Evolutionary conservation across 805 yeast species (phyloP), one percentile per base, ranked within the genome.

Genomic region (Scheffersomyces amazonensis): DNA sequence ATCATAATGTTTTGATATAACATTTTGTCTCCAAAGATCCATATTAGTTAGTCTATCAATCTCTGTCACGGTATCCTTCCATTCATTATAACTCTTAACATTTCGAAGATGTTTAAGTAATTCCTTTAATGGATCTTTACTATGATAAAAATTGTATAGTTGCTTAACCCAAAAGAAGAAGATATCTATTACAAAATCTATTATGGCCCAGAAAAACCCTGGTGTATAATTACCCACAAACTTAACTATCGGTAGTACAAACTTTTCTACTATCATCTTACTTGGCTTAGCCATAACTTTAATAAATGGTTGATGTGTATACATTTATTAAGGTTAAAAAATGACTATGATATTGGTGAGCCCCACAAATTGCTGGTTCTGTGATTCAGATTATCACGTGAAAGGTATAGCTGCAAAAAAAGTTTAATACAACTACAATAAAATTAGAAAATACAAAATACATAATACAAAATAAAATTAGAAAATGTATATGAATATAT

Each of bases 1-100:
- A 60, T 91, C 98, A 54, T 89, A 91, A 49, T 83, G 80, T 42
- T 75, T 75, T 25, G 91, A 83, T 21, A 82, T 79, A 48, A 90
- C 88, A 54, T 89, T 87, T 45, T 87, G 86, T 41, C 96, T 71
- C 95, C 95, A 69, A 38, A 68, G 49, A 42, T 69, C 73, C 64
- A 65, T 62, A 42, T 62, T 62, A 2, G 75, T 68, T 32, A 64
- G 46, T 37, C 71, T 73, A 63, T 53, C 80, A 32, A 78, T 80
- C 29, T 78, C 73, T 27, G 61, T 47, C 28, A 69, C 71, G 0
- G 76, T 71, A 16, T 59, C 62, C 44, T 74, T 81, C 91, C 95
- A 91, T 40, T 86, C 91, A 28, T 73, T 77, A 56, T 79, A 86
- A 15, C 75, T 71, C 31, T 70, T 65, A 15, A 83, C 82, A 16